Conservation (phyloP, 176 grass and related monocot genomes). For the Oropetium thomaeum region DNA sequence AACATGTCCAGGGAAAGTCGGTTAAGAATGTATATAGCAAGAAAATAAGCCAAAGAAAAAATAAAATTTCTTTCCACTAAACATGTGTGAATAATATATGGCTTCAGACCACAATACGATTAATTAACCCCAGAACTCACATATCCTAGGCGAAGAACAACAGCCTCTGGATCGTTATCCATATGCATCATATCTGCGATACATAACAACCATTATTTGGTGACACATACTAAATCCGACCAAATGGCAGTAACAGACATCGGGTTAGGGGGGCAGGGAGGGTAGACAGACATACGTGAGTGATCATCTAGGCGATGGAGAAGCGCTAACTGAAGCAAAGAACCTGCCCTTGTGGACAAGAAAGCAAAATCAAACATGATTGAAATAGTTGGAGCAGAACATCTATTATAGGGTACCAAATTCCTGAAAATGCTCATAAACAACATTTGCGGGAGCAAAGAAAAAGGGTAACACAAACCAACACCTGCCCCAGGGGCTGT, state of each 20-base stretch:
- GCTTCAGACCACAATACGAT: background rate
- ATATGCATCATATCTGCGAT: conserved; percentile 30
- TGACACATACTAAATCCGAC: background rate
- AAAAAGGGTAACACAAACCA: background rate
- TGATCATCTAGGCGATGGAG: conserved; percentile 33
- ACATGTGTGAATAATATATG: background rate
- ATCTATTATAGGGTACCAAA: background rate
- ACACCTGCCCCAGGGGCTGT: background rate
- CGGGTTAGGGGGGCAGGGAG: background rate
- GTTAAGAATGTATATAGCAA: background rate
- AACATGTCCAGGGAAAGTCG: background rate
- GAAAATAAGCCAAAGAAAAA: background rate
- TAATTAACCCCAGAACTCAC: conserved; percentile 31
- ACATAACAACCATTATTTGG: background rate
- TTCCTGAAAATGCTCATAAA: background rate
- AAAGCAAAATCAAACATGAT: conserved; percentile 20
- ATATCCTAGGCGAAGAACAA: conserved; percentile 48
- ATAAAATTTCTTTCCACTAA: background rate
- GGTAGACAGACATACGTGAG: conserved; percentile 45
- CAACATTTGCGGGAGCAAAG: background rate
- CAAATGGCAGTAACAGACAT: background rate
- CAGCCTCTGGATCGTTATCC: conserved; percentile 48
- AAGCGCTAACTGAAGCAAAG: conserved; percentile 56
- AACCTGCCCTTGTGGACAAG: conserved; percentile 42
- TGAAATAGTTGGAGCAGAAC: background rate